These are phyloP conservation scores for Quaeritorhiza haematococci DNA, from an alignment of 371 early-diverging fungal genomes.

Conservation along the genomic window DNA sequence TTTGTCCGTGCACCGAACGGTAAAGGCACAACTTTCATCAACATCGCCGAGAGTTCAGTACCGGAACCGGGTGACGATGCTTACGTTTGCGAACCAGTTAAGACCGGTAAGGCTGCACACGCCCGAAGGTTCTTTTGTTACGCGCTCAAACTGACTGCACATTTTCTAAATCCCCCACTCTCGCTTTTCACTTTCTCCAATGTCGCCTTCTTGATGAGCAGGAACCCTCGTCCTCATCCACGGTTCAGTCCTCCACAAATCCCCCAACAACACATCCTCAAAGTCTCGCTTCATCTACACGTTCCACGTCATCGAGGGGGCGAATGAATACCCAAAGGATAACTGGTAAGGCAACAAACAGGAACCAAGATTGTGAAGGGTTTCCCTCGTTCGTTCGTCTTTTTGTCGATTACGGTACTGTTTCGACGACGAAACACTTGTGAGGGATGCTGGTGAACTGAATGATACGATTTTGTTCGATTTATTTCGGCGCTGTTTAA, in stretches of 20 bases:
- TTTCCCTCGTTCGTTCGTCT: no score
- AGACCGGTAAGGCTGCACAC: slow-evolving; percentile 28
- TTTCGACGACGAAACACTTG: no score
- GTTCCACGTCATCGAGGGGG: slow-evolving; percentile 86
- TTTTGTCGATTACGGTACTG: no score
- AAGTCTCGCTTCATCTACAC: slow-evolving; percentile 87
- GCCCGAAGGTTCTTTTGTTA: no score
- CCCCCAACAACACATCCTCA: slow-evolving; percentile 69
- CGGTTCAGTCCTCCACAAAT: slow-evolving; percentile 79
- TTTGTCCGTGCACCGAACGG: slow-evolving; percentile 63
- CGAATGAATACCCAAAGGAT: slow-evolving; percentile 25
- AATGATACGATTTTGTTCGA: background rate
- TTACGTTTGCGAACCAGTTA: slow-evolving; percentile 31
- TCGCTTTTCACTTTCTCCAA: slow-evolving; percentile 14
- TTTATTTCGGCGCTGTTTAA: slow-evolving; percentile 1
- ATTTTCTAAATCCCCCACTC: background rate
- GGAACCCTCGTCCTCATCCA: slow-evolving; percentile 86
- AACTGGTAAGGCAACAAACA: slow-evolving; percentile 42
- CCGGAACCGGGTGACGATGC: slow-evolving; percentile 24
- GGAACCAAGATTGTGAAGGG: no score
- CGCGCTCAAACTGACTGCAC: slow-evolving; percentile 18
- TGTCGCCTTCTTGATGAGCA: no score
- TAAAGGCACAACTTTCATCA: slow-evolving; percentile 26
- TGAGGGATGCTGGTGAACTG: background rate
- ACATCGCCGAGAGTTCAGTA: slow-evolving; percentile 3